Evolutionary conservation across 164 flowering plant genomes (phyloP).

Genomic region (Brasenia schreberi): DNA sequence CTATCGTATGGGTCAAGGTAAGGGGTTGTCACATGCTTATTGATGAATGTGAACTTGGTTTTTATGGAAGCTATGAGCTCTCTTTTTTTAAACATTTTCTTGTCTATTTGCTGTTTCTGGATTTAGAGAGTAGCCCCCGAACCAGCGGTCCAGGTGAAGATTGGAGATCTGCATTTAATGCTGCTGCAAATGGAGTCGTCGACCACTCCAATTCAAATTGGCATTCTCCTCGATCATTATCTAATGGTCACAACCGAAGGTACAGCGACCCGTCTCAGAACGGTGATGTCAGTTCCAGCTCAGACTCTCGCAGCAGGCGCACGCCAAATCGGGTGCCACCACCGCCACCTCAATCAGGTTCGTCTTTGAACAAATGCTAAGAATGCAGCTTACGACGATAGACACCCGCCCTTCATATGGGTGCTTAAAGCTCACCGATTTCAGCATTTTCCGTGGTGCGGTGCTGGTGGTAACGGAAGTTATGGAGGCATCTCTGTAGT

Average conservation of each 20-base stretch:
- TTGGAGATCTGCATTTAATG: constrained; percentile 84
- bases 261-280: constrained; percentile 66
- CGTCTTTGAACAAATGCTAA: constrained; percentile 46
- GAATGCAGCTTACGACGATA: constrained; percentile 11
- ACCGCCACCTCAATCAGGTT: constrained; percentile 60
- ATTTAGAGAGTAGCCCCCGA: constrained; percentile 79
- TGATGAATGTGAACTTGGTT: too few species aligned
- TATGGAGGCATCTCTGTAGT: background rate
- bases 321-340: constrained; percentile 90
- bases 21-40: too few species aligned
- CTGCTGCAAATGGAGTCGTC: constrained; percentile 57
- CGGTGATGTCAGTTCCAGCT: constrained; percentile 29
- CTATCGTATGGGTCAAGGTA: too few species aligned
- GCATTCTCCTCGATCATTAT: constrained; percentile 22
- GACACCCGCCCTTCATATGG: constrained; percentile 2
- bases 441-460: too few species aligned
- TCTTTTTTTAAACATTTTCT: background rate
- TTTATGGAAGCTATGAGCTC: too few species aligned
- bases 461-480: background rate
- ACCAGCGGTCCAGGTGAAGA: constrained; percentile 47
- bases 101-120: too few species aligned
- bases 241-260: constrained; percentile 38
- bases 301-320: constrained; percentile 69
- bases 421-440: background rate
- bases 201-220: constrained; percentile 19